Percentiles rank a stretch among this genome's conserved stretches.
Evolutionary conservation across 1,139 yeast genomes (phyloP).

Genomic region (Taphrina wiesneri): DNA sequence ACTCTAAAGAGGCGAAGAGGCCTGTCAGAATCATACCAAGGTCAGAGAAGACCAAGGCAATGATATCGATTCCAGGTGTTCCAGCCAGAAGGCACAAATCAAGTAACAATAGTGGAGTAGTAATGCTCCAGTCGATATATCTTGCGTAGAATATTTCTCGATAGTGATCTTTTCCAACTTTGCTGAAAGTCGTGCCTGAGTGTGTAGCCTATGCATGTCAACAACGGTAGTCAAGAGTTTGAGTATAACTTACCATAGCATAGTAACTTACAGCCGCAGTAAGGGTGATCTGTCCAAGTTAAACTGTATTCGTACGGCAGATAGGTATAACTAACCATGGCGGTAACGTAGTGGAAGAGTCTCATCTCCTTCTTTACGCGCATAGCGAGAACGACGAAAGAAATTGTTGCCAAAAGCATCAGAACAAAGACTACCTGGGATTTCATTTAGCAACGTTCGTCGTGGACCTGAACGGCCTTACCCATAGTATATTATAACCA

Average conservation of each 20-base stretch:
- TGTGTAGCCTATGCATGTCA: conserved; percentile 14
- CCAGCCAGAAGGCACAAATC: conserved; percentile 45
- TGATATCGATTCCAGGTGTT: conserved; percentile 36
- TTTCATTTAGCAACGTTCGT: neutral
- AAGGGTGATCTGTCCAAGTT: conserved; percentile 9
- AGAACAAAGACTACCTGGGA: conserved; percentile 23
- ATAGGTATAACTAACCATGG: neutral
- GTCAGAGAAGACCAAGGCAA: conserved; percentile 26
- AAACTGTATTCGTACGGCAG: neutral
- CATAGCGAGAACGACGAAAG: conserved; percentile 16
- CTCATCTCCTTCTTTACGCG: conserved; percentile 32
- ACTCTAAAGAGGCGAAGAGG: conserved; percentile 23
- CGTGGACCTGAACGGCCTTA: neutral
- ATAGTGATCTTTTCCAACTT: conserved; percentile 20
- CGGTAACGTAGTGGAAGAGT: conserved; percentile 28
- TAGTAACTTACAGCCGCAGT: conserved; percentile 32
- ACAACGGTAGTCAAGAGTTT: neutral
- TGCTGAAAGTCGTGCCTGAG: conserved; percentile 23
- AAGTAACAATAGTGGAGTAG: conserved; percentile 58
- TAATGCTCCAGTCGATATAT: conserved; percentile 66
- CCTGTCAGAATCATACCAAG: conserved; percentile 32
- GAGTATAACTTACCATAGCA: conserved; percentile 15
- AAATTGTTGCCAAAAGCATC: conserved; percentile 23
- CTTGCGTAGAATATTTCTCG: conserved; percentile 69
- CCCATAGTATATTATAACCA: conserved; percentile 28